Evolutionary conservation across 352 stramenopile genomes (phyloP), one percentile per base, ranked within the genome.

Genomic region (Achlya hypogyna): DNA sequence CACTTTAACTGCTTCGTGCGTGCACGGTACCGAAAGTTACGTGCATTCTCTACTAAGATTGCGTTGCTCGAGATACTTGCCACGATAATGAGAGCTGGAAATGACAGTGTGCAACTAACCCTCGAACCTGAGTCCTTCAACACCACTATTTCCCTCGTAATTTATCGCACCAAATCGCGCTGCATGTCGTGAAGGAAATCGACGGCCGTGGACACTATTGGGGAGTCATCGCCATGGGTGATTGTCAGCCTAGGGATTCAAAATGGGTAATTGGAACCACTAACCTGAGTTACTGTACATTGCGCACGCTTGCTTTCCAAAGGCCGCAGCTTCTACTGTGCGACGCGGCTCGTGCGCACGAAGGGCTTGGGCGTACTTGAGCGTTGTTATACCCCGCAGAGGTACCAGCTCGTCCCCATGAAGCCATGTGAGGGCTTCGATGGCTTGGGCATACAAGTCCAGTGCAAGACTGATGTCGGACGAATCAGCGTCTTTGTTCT

Each of bases 351-450:
- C 4, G 16, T 9, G 4, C 6, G 38, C 12, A 22, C 35, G 38
- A 14, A 64, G 34, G 2, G 22, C 38, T 45, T 45, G 54, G 9
- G 54, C 54, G 4, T 35, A 64, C 54, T 64, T 64, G 32, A 64
- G 38, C 5, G 51, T 40, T 3, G 18, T 23, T 10, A 59, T 16
- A 31, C 51, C 51, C 4, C 27, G 27, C 22, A 59, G 40, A 4
- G 51, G 22, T 8, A 20, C 27, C 9, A 59, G n/a, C 18, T n/a
- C 25, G 3, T 23, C 18, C 16, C 31, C 51, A 40, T 59, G 22
- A 2, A 59, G 22, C n/a, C 25, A 34, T 18, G 5, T 23, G 2
- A 35, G 51, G 5, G 18, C 29, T 5, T 27, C 51, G 22, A 59
- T 1, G 20, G 29, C 51, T 23, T 23, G 4, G 9, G 51, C 25